A percentile compares a stretch with the other conserved stretches of the same genome.
Conservation (phyloP, 2,329 filamentous ascomycete genomes). For the Fusarium nodosum region DNA sequence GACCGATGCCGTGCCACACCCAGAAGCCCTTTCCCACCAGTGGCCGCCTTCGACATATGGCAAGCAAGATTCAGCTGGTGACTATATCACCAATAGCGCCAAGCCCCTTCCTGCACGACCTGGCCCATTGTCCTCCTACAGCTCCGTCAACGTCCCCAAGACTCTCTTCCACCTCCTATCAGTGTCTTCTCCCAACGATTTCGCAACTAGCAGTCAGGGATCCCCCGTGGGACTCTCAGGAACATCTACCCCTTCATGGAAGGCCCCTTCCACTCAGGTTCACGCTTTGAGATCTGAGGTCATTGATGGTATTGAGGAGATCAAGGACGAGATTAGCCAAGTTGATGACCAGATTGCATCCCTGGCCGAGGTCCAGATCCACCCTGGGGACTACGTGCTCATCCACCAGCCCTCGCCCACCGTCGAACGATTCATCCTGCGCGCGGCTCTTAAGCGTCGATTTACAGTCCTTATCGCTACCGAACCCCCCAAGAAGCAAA, state of each 20-base stretch:
- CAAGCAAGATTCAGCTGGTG: conserved; percentile 54
- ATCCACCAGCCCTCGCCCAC: conserved; percentile 88
- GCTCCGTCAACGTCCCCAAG: conserved; percentile 75
- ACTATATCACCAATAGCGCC: conserved; percentile 49
- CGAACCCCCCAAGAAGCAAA: conserved; percentile 61
- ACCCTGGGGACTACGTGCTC: conserved; percentile 91
- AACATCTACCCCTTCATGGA: conserved; percentile 63
- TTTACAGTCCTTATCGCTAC: conserved; percentile 92
- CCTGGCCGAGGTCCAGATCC: conserved; percentile 90
- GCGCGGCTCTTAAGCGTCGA: conserved; percentile 88
- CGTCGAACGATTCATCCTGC: conserved; percentile 89
- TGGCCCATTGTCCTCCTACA: conserved; percentile 71
- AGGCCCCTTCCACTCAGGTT: conserved; percentile 59
- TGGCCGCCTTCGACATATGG: conserved; percentile 53
- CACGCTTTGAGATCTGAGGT: conserved; percentile 90
- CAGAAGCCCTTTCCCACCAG: conserved; percentile 46
- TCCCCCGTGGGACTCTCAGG: conserved; percentile 65
- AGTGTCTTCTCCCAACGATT: conserved; percentile 69
- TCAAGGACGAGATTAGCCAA: conserved; percentile 93
- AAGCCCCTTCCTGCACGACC: conserved; percentile 63
- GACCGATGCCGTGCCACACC: conserved; percentile 57
- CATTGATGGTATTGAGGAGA: conserved; percentile 92
- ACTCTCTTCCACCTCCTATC: conserved; percentile 92
- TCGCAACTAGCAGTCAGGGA: conserved; percentile 52
- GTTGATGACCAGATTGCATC: conserved; percentile 94